Conservation (phyloP, 148 eudicot species). For the Persicaria maculosa region DNA sequence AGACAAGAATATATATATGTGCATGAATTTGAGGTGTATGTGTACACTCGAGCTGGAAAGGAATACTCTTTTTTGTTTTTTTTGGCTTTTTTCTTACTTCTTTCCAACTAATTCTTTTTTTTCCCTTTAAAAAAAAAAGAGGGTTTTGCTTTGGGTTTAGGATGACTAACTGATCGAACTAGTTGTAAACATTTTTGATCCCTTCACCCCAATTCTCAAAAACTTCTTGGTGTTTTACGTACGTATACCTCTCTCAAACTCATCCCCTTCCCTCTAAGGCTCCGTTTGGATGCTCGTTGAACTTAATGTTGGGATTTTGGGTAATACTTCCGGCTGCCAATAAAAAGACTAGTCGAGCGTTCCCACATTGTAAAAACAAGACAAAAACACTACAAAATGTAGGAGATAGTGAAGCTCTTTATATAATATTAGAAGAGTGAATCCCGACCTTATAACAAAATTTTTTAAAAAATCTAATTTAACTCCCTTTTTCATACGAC, state of each 20-base stretch:
- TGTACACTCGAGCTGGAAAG: conserved; percentile 10
- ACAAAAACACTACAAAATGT: too few species aligned
- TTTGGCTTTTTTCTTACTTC: not conserved
- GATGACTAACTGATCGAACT: conserved; percentile 1
- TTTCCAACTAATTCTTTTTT: not conserved
- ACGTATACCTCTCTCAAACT: not conserved
- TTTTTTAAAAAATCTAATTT: too few species aligned
- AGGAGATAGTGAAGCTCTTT: too few species aligned
- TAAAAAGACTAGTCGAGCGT: too few species aligned
- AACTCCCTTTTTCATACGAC: too few species aligned
- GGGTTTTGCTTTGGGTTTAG: conserved; percentile 6
- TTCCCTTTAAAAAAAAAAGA: not conserved
- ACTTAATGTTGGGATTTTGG: too few species aligned
- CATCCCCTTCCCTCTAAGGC: not conserved
- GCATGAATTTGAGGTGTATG: conserved; percentile 3
- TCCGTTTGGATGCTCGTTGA: not conserved
- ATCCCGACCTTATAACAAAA: too few species aligned
- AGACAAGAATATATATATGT: conserved; percentile 9
- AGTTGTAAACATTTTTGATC: not conserved
- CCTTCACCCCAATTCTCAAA: not conserved
- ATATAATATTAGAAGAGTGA: too few species aligned
- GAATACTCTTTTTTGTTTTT: not conserved
- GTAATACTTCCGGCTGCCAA: too few species aligned
- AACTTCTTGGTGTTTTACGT: not conserved
- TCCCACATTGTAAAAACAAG: too few species aligned